Conservation (phyloP, 768 basidiomycete species). For the Boletus vermiculosoides region DNA sequence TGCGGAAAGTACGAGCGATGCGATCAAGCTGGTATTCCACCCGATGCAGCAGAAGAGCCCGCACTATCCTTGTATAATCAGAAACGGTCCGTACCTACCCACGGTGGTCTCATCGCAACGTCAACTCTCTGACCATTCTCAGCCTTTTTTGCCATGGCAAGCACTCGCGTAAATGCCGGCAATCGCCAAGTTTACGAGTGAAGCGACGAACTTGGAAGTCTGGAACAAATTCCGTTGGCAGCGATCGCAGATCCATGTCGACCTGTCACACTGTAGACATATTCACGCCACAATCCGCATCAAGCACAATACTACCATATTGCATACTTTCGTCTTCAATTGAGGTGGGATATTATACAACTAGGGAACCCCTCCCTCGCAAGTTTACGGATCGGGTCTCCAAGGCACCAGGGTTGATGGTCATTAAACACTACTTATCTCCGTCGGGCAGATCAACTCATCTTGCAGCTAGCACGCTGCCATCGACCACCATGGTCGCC, state of each 20-base stretch:
- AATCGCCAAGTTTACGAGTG: background rate
- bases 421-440: background rate
- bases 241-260: background rate
- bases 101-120: conserved; percentile 18
- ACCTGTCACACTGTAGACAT: background rate
- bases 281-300: no score
- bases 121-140: background rate
- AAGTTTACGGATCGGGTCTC: background rate
- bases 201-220: background rate
- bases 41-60: background rate
- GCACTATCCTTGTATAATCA: background rate
- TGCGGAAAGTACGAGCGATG: background rate
- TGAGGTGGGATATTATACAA: no score
- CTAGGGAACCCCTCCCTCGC: background rate
- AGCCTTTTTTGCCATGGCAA: background rate
- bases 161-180: conserved; percentile 1
- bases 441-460: background rate
- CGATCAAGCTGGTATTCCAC: background rate
- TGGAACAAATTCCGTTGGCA: background rate
- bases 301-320: no score
- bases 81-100: conserved; percentile 13
- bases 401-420: background rate
- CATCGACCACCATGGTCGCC: background rate
- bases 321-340: background rate
- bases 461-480: background rate